These are phyloP conservation scores for Oemleria cerasiformis DNA, from an alignment of 306 rosid species.

Conservation along the genomic window DNA sequence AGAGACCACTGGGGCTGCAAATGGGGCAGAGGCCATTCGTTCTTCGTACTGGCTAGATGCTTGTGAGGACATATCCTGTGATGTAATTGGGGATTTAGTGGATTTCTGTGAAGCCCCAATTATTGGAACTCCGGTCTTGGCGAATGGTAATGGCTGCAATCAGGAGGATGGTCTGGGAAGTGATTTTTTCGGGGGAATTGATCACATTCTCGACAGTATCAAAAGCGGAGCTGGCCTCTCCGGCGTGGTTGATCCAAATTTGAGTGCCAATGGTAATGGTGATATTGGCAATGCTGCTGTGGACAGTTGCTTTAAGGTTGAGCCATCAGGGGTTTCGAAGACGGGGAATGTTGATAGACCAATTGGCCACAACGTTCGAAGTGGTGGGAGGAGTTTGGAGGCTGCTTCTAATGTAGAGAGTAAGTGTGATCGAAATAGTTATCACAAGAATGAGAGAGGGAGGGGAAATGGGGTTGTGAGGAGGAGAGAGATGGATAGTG, in stretches of 20 bases:
- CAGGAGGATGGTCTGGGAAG: slow-evolving; percentile 57
- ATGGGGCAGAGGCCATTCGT: slow-evolving; percentile 14
- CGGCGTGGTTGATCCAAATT: neutral
- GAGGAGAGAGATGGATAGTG: slow-evolving; percentile 37
- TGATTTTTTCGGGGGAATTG: slow-evolving; percentile 90
- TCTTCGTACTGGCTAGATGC: slow-evolving; percentile 96
- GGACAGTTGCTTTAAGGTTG: slow-evolving; percentile 23
- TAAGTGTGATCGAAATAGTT: slow-evolving; percentile 35
- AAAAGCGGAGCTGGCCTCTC: slow-evolving; percentile 69
- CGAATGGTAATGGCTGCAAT: slow-evolving; percentile 33
- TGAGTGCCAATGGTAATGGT: slow-evolving; percentile 4
- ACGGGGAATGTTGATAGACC: slow-evolving; percentile 22
- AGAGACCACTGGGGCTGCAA: slow-evolving; percentile 20
- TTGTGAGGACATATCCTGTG: slow-evolving; percentile 79
- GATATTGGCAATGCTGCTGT: slow-evolving; percentile 24
- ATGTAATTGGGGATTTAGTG: slow-evolving; percentile 49
- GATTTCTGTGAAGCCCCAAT: slow-evolving; percentile 49
- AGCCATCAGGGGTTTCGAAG: slow-evolving; percentile 21
- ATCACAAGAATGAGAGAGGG: slow-evolving; percentile 20
- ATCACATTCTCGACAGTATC: slow-evolving; percentile 74
- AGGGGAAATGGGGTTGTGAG: slow-evolving; percentile 22
- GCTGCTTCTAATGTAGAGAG: slow-evolving; percentile 37
- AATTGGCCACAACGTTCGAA: slow-evolving; percentile 19
- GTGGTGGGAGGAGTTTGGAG: slow-evolving; percentile 22
- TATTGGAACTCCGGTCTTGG: slow-evolving; percentile 33